A percentile compares a stretch with the other conserved stretches of the same genome.
Evolutionary conservation across 495 filamentous ascomycete genomes (phyloP).

Genomic region (Xylaria palmicola): DNA sequence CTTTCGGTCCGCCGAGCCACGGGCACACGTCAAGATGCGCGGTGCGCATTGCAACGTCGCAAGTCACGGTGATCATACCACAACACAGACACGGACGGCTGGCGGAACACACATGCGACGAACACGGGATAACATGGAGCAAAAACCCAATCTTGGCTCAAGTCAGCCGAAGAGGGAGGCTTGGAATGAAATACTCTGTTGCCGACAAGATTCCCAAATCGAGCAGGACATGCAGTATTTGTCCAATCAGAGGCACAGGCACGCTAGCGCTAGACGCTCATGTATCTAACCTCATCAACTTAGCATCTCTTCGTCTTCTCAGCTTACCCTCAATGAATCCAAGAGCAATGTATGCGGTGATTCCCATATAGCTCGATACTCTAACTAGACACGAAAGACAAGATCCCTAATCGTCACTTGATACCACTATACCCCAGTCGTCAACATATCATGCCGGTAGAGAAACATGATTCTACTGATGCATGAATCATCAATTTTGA

Average conservation of each 20-base stretch:
- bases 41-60: neutral
- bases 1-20: neutral
- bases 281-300: too few species aligned
- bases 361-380: too few species aligned
- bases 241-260: neutral
- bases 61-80: slow-evolving; percentile 3
- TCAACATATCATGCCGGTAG: neutral
- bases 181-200: too few species aligned
- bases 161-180: neutral
- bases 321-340: too few species aligned
- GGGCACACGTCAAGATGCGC: neutral
- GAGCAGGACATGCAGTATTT: neutral
- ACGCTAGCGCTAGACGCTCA: neutral
- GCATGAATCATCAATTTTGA: slow-evolving; percentile 13
- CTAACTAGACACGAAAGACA: too few species aligned
- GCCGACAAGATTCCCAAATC: neutral
- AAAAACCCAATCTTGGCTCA: neutral
- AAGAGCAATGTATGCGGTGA: too few species aligned
- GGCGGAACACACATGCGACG: neutral
- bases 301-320: too few species aligned
- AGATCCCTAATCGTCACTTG: too few species aligned
- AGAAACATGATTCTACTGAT: slow-evolving; percentile 4
- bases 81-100: neutral
- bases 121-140: too few species aligned
- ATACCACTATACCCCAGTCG: too few species aligned